Base-by-base conservation (phyloP, 345 rosid species). In the Populus nigra region DNA sequence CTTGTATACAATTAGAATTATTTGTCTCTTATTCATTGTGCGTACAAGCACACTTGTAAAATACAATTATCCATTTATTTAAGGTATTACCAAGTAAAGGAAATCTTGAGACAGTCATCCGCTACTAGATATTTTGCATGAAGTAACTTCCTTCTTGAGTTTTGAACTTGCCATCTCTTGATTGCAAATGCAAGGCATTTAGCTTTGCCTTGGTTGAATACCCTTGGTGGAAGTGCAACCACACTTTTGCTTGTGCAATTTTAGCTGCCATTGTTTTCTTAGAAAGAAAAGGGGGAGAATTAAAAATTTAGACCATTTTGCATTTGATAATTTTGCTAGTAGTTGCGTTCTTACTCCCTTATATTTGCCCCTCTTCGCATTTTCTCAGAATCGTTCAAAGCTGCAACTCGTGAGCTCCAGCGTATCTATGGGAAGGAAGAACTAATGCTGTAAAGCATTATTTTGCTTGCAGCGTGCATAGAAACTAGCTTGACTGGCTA, bases 391-490 rank as follows among this genome's bases (percentile, higher is more conserved):
- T 94, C 98, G 47, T 94, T 86, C 82, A 94, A 87, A 87, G 97
- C 95, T 1, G 97, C 98, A 16, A 94, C 94, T n/a, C 85, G 93
- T 2, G 97, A 93, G 85, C 95, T 94, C 77, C 94, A 93, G 73
- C 91, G 97, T 31, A 91, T 93, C 38, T 93, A 93, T 77, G 95
- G 97, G 66, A 91, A 89, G 87, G 97, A 91, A 81, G 93, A 90
- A 67, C 85, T 83, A 69, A 82, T 86, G 71, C 73, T 88, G 33
- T 89, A 78, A 83, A 33, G 31, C 63, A 39, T 13, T 39, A 7
- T 35, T 68, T 29, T 69, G 39, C 50, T 22, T 22, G 65, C 61
- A 73, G 18, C 73, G 75, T 80, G 81, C 62, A 76, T 73, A 68
- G 73, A 79, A 77, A 77, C 55, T 39, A 4, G 33, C 62, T 5